Evolutionary conservation across 2,329 filamentous ascomycete species (phyloP).

Genomic region (Fusarium marasasianum): DNA sequence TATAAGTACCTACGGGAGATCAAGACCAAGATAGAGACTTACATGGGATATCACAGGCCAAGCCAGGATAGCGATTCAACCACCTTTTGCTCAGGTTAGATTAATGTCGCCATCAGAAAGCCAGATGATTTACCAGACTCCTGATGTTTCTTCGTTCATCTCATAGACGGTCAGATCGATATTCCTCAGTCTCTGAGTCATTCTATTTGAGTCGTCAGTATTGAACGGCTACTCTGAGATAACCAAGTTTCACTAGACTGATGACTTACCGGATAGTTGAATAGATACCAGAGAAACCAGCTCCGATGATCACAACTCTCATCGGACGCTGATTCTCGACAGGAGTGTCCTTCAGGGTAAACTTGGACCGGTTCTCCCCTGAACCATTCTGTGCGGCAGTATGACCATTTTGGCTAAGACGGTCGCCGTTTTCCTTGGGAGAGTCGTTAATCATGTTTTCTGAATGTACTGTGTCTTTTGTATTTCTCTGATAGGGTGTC

Average conservation of each 20-base stretch:
- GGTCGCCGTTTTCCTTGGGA: accelerated
- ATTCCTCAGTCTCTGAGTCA: not conserved
- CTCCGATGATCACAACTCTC: not conserved
- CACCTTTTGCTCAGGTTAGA: not conserved
- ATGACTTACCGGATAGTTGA: not conserved
- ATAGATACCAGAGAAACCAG: not conserved
- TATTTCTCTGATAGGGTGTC: not conserved
- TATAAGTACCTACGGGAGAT: not conserved
- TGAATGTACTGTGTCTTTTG: accelerated
- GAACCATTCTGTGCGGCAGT: not conserved
- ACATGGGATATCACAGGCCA: not conserved
- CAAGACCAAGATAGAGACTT: not conserved
- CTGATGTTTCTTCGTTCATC: not conserved
- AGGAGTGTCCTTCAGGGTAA: not conserved
- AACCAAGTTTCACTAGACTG: accelerated
- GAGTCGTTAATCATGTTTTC: not conserved
- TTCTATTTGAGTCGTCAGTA: not conserved
- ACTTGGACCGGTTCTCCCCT: not conserved
- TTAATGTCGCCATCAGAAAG: accelerated
- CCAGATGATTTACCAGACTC: not conserved
- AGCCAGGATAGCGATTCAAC: not conserved
- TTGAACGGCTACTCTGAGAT: not conserved
- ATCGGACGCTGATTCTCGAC: not conserved
- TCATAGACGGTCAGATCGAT: not conserved
- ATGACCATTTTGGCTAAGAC: not conserved